Conservation (phyloP, 257 asterid genomes). For the Hygrophila difformis region DNA sequence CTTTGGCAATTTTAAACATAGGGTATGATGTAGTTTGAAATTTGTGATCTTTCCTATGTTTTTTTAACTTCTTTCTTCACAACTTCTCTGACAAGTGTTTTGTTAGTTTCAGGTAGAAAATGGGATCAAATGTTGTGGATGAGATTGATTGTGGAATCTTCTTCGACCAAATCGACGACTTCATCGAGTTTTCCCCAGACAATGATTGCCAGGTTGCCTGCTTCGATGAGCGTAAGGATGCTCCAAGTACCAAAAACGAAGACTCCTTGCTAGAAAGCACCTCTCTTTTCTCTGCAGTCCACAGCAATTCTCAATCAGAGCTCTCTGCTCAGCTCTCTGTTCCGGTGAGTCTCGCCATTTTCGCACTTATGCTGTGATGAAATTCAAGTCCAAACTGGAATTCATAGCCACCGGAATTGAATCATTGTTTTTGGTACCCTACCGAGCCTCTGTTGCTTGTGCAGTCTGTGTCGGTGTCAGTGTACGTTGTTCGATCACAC, state of each 20-base stretch:
- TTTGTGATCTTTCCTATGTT: too few species aligned
- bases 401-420: too few species aligned
- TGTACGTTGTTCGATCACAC: constrained; percentile 11
- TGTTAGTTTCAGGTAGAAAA: constrained; percentile 8
- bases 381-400: too few species aligned
- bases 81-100: too few species aligned
- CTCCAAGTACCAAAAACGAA: constrained; percentile 57
- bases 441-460: too few species aligned
- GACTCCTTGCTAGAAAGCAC: constrained; percentile 44
- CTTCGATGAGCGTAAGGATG: constrained; percentile 46
- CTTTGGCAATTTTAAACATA: too few species aligned
- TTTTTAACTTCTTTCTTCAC: too few species aligned
- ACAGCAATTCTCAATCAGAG: constrained; percentile 26
- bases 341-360: constrained; percentile 46
- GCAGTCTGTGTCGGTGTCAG: not conserved
- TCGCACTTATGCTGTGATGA: too few species aligned
- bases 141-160: constrained; percentile 80
- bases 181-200: constrained; percentile 76
- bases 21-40: too few species aligned
- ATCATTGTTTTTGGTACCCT: too few species aligned
- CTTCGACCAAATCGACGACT: constrained; percentile 88
- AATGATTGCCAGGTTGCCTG: constrained; percentile 43
- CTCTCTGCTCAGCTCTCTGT: constrained; percentile 72
- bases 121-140: constrained; percentile 58
- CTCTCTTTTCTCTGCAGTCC: constrained; percentile 25